phyloP scores from a whole-genome alignment of 2,329 filamentous ascomycete genomes.

The Fusarium nisikadoi region DNA sequence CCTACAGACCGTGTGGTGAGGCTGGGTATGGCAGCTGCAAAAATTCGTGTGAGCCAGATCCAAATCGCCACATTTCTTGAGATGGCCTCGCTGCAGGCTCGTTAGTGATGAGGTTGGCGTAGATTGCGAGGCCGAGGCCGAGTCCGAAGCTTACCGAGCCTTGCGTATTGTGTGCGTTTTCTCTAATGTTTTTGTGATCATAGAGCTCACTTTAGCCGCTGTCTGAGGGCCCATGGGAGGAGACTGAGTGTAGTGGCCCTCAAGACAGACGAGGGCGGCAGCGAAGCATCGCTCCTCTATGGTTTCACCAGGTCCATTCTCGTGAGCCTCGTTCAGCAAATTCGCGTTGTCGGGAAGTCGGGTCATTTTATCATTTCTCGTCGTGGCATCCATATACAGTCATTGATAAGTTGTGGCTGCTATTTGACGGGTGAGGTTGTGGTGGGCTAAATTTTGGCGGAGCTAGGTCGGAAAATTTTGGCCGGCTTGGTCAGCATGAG shows the following conservation, averaged over 20 bases:
- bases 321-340: slow-evolving; percentile 24
- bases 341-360: slow-evolving; percentile 41
- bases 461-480: slow-evolving; percentile 42
- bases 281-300: slow-evolving; percentile 73
- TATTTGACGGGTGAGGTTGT: slow-evolving; percentile 28
- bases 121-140: slow-evolving; percentile 9
- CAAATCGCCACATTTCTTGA: slow-evolving; percentile 73
- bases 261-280: slow-evolving; percentile 68
- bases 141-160: slow-evolving; percentile 60
- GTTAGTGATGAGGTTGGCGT: slow-evolving; percentile 20
- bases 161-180: slow-evolving; percentile 71
- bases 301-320: slow-evolving; percentile 53
- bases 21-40: slow-evolving; percentile 69
- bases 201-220: slow-evolving; percentile 63
- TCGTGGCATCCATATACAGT: slow-evolving; percentile 19
- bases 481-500: slow-evolving; percentile 43
- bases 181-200: slow-evolving; percentile 70
- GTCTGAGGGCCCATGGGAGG: slow-evolving; percentile 68
- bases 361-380: slow-evolving; percentile 40
- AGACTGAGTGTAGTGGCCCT: slow-evolving; percentile 68
- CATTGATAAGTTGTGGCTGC: slow-evolving; percentile 5
- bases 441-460: slow-evolving; percentile 37
- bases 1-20: slow-evolving; percentile 70
- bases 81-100: slow-evolving; percentile 62
- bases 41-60: slow-evolving; percentile 72